Evolutionary conservation across 176 grass and related monocot genomes (phyloP).

Genomic region (Thalia dealbata): DNA sequence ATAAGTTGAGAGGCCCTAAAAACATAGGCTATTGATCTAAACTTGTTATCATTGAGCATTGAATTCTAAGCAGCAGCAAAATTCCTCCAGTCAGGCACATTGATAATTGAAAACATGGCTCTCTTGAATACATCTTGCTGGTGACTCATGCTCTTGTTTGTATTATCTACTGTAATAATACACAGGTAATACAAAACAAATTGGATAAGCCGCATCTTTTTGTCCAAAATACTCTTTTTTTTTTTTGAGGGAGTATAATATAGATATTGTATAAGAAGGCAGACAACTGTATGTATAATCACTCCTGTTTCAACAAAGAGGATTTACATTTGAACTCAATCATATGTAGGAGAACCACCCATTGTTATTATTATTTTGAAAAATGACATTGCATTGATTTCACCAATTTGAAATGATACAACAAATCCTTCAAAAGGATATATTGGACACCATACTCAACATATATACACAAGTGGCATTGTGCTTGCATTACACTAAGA

Average conservation of each 20-base stretch:
- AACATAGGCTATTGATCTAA: not conserved
- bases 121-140: too few relatives aligned
- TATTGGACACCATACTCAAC: not conserved
- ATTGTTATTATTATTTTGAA: too few relatives aligned
- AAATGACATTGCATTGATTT: too few relatives aligned
- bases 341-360: not conserved
- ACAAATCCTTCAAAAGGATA: too few relatives aligned
- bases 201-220: not conserved
- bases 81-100: not conserved
- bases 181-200: not conserved
- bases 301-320: not conserved
- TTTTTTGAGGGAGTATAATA: too few relatives aligned
- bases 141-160: too few relatives aligned
- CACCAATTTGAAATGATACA: too few relatives aligned
- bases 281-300: not conserved
- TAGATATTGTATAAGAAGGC: not conserved
- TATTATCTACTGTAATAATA: too few relatives aligned
- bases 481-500: not conserved
- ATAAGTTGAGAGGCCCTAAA: not conserved
- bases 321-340: not conserved
- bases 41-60: not conserved
- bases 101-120: not conserved
- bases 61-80: not conserved
- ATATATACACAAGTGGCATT: not conserved
- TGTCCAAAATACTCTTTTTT: not conserved